These are phyloP conservation scores for Phenoliferia sp. DNA, from an alignment of 1,284 basidiomycete genomes.

Conservation along the genomic window DNA sequence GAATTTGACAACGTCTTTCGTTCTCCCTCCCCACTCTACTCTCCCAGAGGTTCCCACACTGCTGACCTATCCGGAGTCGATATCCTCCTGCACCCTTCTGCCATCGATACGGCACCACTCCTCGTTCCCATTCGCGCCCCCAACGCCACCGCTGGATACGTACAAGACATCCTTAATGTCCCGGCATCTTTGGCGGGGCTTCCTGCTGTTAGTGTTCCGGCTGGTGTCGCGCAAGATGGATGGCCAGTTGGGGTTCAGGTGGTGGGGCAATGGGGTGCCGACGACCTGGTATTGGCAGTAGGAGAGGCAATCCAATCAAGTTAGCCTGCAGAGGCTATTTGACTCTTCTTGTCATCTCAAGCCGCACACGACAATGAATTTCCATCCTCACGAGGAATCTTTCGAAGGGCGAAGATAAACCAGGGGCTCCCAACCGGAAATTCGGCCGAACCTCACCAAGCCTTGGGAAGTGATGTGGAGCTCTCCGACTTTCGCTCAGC, in stretches of 20 bases:
- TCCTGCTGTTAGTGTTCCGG: slow-evolving; percentile 74
- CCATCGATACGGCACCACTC: slow-evolving; percentile 68
- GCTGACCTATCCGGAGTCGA: slow-evolving; percentile 54
- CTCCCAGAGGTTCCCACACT: slow-evolving; percentile 30
- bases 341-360: too few species aligned
- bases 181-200: slow-evolving; percentile 85
- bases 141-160: slow-evolving; percentile 50
- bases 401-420: too few species aligned
- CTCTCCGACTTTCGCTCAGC: too few species aligned
- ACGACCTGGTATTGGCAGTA: slow-evolving; percentile 39
- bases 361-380: too few species aligned
- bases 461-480: too few species aligned
- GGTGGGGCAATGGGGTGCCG: slow-evolving; percentile 85
- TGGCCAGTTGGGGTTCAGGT: slow-evolving; percentile 86
- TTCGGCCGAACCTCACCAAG: too few species aligned
- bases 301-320: slow-evolving; percentile 1
- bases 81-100: slow-evolving; percentile 74
- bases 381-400: too few species aligned
- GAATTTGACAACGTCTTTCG: slow-evolving; percentile 73
- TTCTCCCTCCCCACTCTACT: slow-evolving; percentile 50
- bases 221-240: slow-evolving; percentile 51
- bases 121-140: slow-evolving; percentile 43
- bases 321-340: too few species aligned
- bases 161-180: slow-evolving; percentile 88
- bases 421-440: too few species aligned